Conservation (phyloP, 116 monocot genomes). For the Papilionanthe hybrid region DNA sequence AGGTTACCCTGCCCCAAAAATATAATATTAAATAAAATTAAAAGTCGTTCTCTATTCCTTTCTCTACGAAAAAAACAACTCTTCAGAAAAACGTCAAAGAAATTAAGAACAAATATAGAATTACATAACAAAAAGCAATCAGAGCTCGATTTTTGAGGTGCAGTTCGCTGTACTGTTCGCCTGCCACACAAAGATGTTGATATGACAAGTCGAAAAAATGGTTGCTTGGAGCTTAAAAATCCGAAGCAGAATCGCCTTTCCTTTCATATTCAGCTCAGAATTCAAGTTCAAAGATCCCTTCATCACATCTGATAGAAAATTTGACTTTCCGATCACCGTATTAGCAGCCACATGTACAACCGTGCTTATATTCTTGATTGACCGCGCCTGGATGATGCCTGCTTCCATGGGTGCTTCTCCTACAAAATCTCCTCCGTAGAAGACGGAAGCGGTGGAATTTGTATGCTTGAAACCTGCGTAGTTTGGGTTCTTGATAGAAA, state of each 20-base stretch:
- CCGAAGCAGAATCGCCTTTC: background rate
- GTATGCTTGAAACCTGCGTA: background rate
- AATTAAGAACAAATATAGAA: too few relatives aligned
- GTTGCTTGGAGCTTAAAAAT: background rate
- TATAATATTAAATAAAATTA: too few relatives aligned
- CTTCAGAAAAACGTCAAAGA: too few relatives aligned
- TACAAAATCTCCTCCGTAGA: background rate
- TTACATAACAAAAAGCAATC: background rate
- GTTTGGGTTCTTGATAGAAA: conserved; percentile 5
- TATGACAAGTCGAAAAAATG: too few relatives aligned
- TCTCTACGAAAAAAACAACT: too few relatives aligned
- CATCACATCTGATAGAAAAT: background rate
- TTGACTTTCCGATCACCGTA: background rate
- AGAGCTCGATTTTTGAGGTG: background rate
- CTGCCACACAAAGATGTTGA: background rate
- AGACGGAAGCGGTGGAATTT: background rate
- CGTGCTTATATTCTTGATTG: conserved; percentile 5
- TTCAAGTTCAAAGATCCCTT: background rate
- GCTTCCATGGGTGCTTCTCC: conserved; percentile 2
- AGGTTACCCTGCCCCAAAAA: too few relatives aligned
- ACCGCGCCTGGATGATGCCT: background rate
- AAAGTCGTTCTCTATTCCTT: too few relatives aligned
- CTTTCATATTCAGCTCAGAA: background rate
- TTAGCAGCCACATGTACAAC: background rate
- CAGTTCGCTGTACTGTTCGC: background rate